These are phyloP conservation scores for Globisporangium acanthophoron DNA, from an alignment of 352 stramenopile species.

Conservation along the genomic window DNA sequence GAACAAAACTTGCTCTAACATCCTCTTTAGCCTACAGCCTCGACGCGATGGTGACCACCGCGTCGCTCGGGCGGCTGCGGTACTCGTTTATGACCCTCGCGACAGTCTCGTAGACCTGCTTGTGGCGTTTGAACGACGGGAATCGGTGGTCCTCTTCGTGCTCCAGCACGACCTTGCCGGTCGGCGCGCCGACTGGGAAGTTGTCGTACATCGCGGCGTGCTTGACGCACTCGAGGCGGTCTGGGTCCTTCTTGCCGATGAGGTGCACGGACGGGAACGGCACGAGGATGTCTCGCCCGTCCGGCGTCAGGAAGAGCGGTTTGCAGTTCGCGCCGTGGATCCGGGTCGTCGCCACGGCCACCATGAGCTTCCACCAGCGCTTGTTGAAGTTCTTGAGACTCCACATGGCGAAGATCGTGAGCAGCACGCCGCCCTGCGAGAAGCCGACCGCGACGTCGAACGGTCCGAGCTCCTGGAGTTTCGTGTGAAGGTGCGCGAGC, in stretches of 20 bases:
- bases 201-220: not conserved
- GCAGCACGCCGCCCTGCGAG: constrained; percentile 4
- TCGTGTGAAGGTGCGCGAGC: constrained; percentile 40
- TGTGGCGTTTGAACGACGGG: constrained; percentile 5
- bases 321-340: not conserved
- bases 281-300: constrained; percentile 22
- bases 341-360: constrained; percentile 1
- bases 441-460: constrained; percentile 37
- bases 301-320: constrained; percentile 29
- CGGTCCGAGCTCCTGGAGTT: constrained; percentile 37
- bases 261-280: constrained; percentile 30
- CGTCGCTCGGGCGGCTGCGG: constrained; percentile 16
- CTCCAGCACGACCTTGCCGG: constrained; percentile 22
- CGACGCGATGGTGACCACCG: not conserved
- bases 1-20: not conserved
- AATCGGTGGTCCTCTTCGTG: constrained; percentile 34
- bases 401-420: constrained; percentile 7
- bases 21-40: not conserved
- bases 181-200: not conserved
- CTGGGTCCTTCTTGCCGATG: constrained; percentile 54
- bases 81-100: constrained; percentile 1
- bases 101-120: not conserved
- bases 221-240: constrained; percentile 33
- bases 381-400: not conserved
- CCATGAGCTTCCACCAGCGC: constrained; percentile 27